phyloP scores from a whole-genome alignment of 2,329 filamentous ascomycete genomes.

The Fusarium lyarnte region DNA sequence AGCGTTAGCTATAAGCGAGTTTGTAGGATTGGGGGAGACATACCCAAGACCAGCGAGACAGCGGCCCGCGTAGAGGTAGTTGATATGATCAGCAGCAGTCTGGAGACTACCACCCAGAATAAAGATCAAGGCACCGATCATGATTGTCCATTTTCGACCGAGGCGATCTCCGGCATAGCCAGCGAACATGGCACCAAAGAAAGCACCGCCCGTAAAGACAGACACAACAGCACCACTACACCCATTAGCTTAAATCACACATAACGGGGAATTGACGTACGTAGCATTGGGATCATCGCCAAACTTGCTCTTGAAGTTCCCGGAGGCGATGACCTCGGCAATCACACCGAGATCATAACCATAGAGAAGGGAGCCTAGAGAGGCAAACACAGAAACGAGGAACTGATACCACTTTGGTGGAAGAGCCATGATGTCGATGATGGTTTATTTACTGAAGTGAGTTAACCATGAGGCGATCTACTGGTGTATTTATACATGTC shows the following conservation, averaged over 20 bases:
- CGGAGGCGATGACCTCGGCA: slow-evolving; percentile 23
- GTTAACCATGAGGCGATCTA: not conserved
- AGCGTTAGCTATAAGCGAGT: not conserved
- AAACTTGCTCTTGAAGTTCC: slow-evolving; percentile 14
- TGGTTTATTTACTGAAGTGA: not conserved
- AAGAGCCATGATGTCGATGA: slow-evolving; percentile 50
- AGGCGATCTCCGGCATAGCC: slow-evolving; percentile 71
- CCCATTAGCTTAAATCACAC: not conserved
- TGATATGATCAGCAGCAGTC: slow-evolving; percentile 67
- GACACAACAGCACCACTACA: slow-evolving; percentile 60
- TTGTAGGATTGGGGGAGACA: not conserved
- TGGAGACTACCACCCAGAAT: slow-evolving; percentile 77
- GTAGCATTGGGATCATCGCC: slow-evolving; percentile 13
- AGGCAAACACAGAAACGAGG: slow-evolving; percentile 49
- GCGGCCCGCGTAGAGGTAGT: slow-evolving; percentile 75
- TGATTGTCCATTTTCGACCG: slow-evolving; percentile 76
- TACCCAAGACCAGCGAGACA: slow-evolving; percentile 70
- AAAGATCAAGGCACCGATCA: slow-evolving; percentile 75
- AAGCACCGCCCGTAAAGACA: slow-evolving; percentile 78
- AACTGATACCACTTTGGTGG: slow-evolving; percentile 60
- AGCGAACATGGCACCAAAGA: slow-evolving; percentile 73
- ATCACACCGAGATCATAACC: slow-evolving; percentile 30
- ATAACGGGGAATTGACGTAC: not conserved
- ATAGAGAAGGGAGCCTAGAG: slow-evolving; percentile 17
- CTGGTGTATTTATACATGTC: slow-evolving; percentile 12